A percentile compares a stretch with the other conserved stretches of the same genome.
Conservation (phyloP, 164 flowering plant species). For the Nymphaea colorata region DNA sequence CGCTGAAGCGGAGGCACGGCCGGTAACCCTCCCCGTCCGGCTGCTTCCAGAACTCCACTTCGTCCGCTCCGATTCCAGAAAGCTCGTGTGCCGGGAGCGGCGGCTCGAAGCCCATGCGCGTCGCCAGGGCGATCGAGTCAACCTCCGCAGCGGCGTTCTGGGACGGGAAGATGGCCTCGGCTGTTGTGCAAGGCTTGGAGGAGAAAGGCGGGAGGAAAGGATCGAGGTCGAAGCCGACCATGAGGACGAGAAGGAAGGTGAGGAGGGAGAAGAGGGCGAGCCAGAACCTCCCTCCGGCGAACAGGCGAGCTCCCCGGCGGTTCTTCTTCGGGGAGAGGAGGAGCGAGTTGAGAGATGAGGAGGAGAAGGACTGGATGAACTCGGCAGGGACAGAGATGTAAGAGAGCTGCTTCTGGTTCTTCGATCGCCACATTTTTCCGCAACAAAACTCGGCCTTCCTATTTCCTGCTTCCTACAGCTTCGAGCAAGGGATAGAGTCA, state of each 20-base stretch:
- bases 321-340: slow-evolving; percentile 29
- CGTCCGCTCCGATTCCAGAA: slow-evolving; percentile 2
- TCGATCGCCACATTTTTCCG: not conserved
- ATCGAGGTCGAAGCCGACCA: slow-evolving; percentile 25
- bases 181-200: slow-evolving; percentile 32
- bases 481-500: not conserved
- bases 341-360: slow-evolving; percentile 35
- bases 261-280: slow-evolving; percentile 31
- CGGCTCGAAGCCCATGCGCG: not conserved
- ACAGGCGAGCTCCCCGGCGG: slow-evolving; percentile 7
- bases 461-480: not conserved
- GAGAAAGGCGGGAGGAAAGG: slow-evolving; percentile 25
- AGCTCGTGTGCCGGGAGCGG: not conserved
- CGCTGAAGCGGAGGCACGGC: slow-evolving; percentile 61
- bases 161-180: slow-evolving; percentile 6
- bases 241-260: slow-evolving; percentile 38
- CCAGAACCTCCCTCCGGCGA: slow-evolving; percentile 24
- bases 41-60: slow-evolving; percentile 65
- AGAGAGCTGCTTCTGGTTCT: slow-evolving; percentile 19
- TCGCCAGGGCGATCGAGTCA: not conserved
- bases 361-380: slow-evolving; percentile 28
- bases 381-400: slow-evolving; percentile 48
- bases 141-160: slow-evolving; percentile 3
- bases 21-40: slow-evolving; percentile 75
- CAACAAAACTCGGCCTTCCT: not conserved